Evolutionary conservation across 2,329 filamentous ascomycete species (phyloP), one percentile per base, ranked within the genome.

Genomic region (Mycocentrospora acerina): DNA sequence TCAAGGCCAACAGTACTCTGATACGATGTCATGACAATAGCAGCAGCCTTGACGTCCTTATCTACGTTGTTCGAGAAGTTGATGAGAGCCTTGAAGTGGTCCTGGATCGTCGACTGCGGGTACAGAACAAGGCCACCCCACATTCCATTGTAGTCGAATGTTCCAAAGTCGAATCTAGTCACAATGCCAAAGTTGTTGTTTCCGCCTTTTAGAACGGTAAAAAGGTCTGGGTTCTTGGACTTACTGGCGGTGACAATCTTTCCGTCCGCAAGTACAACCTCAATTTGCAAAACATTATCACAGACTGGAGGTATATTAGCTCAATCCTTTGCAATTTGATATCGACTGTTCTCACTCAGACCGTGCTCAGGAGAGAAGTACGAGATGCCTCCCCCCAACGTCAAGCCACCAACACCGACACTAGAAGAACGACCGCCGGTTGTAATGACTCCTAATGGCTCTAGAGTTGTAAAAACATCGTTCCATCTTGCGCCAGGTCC

Each of bases 101-200:
- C 45, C n/a, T 50, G 40, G 3, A 53, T 48, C 0, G 39, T 47
- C 1, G 47, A 37, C 9, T 49, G 31, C 1, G 51, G 47, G n/a
- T 55, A 54, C 14, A 51, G 29, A 4, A 57, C 47, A 2, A 68
- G 59, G 0, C 68, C 66, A 22, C 64, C 62, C 67, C 67, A 70
- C 42, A 63, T 38, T 4, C 49, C 43, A n/a, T 44, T 17, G 17
- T 55, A 51, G 8, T 44, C 19, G 8, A 62, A 60, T 1, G 56
- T 57, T 10, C 39, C 31, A n/a, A 61, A 53, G 8, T 51, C 47
- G 32, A 59, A 49, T 29, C 35, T 32, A 2, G 66, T 69, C 0
- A 68, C 62, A 32, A 68, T 55, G 1, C 62, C 64, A 29, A 68
- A 66, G 37, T 66, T 64, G 32, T 59, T 60, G 24, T 47, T 50